Evolutionary conservation across 805 yeast species (phyloP).

Genomic region (Lachancea fermentati): DNA sequence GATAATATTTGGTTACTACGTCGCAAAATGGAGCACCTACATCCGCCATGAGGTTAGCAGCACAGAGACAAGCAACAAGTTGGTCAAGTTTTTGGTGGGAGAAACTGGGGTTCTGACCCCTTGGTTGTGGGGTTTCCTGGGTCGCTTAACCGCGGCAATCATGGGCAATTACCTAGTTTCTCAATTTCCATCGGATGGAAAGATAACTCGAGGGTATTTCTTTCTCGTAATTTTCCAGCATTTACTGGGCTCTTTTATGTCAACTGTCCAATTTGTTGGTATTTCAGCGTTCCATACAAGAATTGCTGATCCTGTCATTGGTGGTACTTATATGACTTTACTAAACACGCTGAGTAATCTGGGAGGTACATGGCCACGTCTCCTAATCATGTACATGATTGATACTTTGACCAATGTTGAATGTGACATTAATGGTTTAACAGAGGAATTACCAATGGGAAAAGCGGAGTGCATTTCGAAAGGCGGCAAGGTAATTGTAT

Average conservation of each 20-base stretch:
- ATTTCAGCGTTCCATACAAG: constrained; percentile 92
- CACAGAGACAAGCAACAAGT: constrained; percentile 11
- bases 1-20: constrained; percentile 89
- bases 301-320: constrained; percentile 91
- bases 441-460: constrained; percentile 24
- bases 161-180: constrained; percentile 70
- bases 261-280: constrained; percentile 91
- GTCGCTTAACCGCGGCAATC: constrained; percentile 69
- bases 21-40: constrained; percentile 67
- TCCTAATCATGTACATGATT: constrained; percentile 72
- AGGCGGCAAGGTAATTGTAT: constrained; percentile 51
- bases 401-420: constrained; percentile 67
- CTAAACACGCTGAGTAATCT: constrained; percentile 85
- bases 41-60: constrained; percentile 14
- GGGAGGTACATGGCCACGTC: constrained; percentile 97
- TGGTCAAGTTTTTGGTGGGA: constrained; percentile 23
- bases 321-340: constrained; percentile 98
- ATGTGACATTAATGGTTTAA: constrained; percentile 43
- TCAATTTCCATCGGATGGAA: constrained; percentile 57
- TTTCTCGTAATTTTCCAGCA: constrained; percentile 75
- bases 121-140: constrained; percentile 84
- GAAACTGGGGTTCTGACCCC: constrained; percentile 64
- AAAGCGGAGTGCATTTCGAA: constrained; percentile 46
- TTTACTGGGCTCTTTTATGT: constrained; percentile 81
- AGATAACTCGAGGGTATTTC: constrained; percentile 49